Evolutionary conservation across 169 alveolate species (phyloP).

Genomic region (Plasmodium coatneyi): DNA sequence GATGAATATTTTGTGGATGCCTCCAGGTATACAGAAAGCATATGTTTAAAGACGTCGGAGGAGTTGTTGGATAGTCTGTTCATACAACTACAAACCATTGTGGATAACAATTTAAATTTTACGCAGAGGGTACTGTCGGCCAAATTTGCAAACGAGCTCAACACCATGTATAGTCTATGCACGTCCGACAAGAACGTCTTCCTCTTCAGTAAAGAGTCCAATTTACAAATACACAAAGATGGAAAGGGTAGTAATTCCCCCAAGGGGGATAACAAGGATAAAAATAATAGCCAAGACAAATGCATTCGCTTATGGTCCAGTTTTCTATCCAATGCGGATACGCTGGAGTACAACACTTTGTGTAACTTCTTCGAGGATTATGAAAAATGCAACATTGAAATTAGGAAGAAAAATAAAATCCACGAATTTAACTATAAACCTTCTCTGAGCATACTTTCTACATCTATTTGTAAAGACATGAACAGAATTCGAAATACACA

Average conservation of each 20-base stretch:
- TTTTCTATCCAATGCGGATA: constrained; percentile 57
- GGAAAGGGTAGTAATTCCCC: background rate
- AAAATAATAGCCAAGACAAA: constrained; percentile 19
- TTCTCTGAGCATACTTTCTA: constrained; percentile 21
- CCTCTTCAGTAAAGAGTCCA: constrained; percentile 68
- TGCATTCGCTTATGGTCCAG: constrained; percentile 64
- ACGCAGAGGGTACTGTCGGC: constrained; percentile 69
- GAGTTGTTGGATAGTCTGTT: constrained; percentile 62
- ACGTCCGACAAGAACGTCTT: constrained; percentile 70
- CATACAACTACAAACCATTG: constrained; percentile 77
- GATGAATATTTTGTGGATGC: constrained; percentile 79
- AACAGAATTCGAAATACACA: constrained; percentile 64
- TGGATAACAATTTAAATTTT: constrained; percentile 77
- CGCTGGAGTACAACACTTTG: constrained; percentile 33
- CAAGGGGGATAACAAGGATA: background rate
- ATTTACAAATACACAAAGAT: constrained; percentile 18
- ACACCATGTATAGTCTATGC: constrained; percentile 72
- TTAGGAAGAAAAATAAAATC: background rate
- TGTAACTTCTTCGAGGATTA: constrained; percentile 42
- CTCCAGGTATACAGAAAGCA: constrained; percentile 79
- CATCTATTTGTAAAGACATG: constrained; percentile 51
- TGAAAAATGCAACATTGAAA: constrained; percentile 50
- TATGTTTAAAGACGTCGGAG: constrained; percentile 74
- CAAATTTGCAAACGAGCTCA: constrained; percentile 74
- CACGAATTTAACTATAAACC: constrained; percentile 73